Percentiles rank a stretch among this genome's conserved stretches.
Conservation (phyloP, 176 grass and related monocot species). For the Triticum aestivum region IWGSC_CS_RefSeq_v2.1 NC_057807.1:293274880-293275379, state of each 20-base stretch:
- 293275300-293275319: too few relatives aligned
- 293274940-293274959: background rate
- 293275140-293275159: background rate
- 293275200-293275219: too few relatives aligned
- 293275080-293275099: background rate
- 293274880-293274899: too few relatives aligned
- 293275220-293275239: too few relatives aligned
- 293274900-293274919: too few relatives aligned
- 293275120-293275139: background rate
- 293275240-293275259: too few relatives aligned
- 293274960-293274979: background rate
- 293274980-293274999: background rate
- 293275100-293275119: background rate
- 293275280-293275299: too few relatives aligned
- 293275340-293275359: too few relatives aligned
- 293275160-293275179: background rate
- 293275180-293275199: background rate
- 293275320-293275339: too few relatives aligned
- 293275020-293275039: background rate
- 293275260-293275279: too few relatives aligned
- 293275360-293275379: too few relatives aligned
- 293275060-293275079: background rate
- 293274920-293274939: too few relatives aligned
- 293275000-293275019: background rate
- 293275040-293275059: background rate